Evolutionary conservation across 805 yeast species (phyloP).

Genomic region (Lachancea mirantina): DNA sequence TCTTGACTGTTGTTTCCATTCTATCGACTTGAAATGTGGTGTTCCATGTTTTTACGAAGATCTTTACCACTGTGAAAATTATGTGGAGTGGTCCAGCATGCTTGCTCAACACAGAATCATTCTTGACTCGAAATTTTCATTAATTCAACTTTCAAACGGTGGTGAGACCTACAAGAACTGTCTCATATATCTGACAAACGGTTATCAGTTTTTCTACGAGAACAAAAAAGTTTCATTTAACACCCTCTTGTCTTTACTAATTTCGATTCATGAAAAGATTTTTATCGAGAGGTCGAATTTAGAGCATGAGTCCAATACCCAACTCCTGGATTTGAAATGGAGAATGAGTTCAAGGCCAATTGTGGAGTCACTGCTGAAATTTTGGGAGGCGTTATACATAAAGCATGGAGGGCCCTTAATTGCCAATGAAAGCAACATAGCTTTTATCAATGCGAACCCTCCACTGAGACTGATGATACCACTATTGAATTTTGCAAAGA

Average conservation of each 20-base stretch:
- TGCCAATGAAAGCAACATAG: constrained; percentile 37
- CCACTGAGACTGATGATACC: constrained; percentile 62
- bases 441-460: constrained; percentile 42
- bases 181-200: constrained; percentile 39
- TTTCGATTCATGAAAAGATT: constrained; percentile 62
- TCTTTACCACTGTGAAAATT: constrained; percentile 49
- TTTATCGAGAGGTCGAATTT: constrained; percentile 41
- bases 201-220: constrained; percentile 31
- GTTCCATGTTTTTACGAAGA: constrained; percentile 53
- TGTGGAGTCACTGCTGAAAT: constrained; percentile 48
- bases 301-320: constrained; percentile 33
- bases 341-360: constrained; percentile 53
- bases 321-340: constrained; percentile 54
- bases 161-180: constrained; percentile 40
- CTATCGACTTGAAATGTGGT: constrained; percentile 53
- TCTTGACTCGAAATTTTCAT: constrained; percentile 46
- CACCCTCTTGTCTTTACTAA: constrained; percentile 47
- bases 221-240: constrained; percentile 28
- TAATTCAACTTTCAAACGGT: constrained; percentile 53
- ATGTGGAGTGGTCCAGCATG: constrained; percentile 44
- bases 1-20: constrained; percentile 37
- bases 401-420: constrained; percentile 57
- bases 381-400: constrained; percentile 62
- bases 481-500: constrained; percentile 56
- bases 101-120: constrained; percentile 33